Evolutionary conservation across 140 eudicot species (phyloP), one percentile per base, ranked within the genome.

Genomic region (Anethum foeniculum): DNA sequence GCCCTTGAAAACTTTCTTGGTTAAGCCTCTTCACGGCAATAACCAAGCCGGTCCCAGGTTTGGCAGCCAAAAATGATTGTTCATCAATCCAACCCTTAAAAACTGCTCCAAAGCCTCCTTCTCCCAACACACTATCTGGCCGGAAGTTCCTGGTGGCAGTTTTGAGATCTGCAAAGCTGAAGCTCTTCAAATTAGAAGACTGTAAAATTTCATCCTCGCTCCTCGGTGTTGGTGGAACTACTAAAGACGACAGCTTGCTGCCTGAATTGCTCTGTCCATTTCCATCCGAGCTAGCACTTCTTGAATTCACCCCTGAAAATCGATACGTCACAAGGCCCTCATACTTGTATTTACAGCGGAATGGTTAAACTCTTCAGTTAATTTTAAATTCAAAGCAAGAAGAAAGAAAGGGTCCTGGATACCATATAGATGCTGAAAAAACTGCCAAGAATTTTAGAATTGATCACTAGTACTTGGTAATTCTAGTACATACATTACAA

Each of bases 141-240:
- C 71, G 71, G 71, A 62, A 62, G 71, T 62, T 62, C 71, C 71
- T 62, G 34, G 71, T 62, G 16, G 71, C 71, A 62, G 71, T 62
- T 62, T 62, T 62, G 4, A 62, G 71, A 27, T 62, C 71, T 62
- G 71, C 71, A 10, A 62, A 62, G 36, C 71, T 62, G 71, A 62
- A 62, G 71, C 71, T 62, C 71, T 62, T 62, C 71, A 62, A 3
- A 62, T 62, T 62, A 62, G 71, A 62, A 62, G 71, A 62, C 3
- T 62, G 71, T 27, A 62, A 25, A 62, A 62, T 62, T 62, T 62
- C 71, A 62, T 62, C 36, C 18, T 62, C 71, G 36, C 36, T 62
- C 71, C 71, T 62, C 2, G 71, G 71, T 62, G 71, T 62, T 27
- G 71, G 36, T 25, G 71, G 36, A 27, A 27, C 36, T 62, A 27